Base-by-base conservation (phyloP, 257 asterid species). In the Petunia secreta region DNA sequence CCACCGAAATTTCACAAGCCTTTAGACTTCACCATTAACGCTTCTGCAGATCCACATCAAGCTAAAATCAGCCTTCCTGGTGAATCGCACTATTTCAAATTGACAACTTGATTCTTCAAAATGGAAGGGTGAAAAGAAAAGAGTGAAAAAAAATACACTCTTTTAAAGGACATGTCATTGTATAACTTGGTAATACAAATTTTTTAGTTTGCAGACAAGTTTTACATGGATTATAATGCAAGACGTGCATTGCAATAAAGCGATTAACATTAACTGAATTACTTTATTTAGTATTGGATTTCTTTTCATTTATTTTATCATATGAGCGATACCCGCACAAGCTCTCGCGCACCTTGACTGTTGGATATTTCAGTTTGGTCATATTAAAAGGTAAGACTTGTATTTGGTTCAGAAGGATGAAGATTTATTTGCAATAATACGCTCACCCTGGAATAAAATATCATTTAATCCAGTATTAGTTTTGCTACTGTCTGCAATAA, bases 61-160 rank as follows among this genome's bases (percentile, higher is more conserved):
- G 14, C 57, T 68, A 44, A 68, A 68, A 68, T 68, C 75, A 41
- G 8, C 44, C 39, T 68, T 16, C 39, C 40, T 43, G 57, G 44
- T 68, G 39, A 8, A n/a, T n/a, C 44, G 75, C 75, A 68, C 37
- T 43, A 34, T 68, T 43, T 68, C 57, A 43, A 67, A 16, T 10
- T 68, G 1, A 68, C 36, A 68, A 43, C 75, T 68, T 44, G 57
- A 68, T 68, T 43, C 57, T 43, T 68, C n/a, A 68, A 43, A 25
- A 68, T 0, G 16, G 57, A 68, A 68, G 52, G 75, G 75, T 68
- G 75, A 16, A 68, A 68, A 36, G 16, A 16, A 43, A 11, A 50
- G 13, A 50, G 54, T 6, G 54, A 48, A 6, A 44, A 39, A 16
- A 43, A 8, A 8, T n/a, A 16, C n/a, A 16, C 25, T 25, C 25